Evolutionary conservation across 2,329 filamentous ascomycete species (phyloP).

Genomic region (Endocalyx cinctus): DNA sequence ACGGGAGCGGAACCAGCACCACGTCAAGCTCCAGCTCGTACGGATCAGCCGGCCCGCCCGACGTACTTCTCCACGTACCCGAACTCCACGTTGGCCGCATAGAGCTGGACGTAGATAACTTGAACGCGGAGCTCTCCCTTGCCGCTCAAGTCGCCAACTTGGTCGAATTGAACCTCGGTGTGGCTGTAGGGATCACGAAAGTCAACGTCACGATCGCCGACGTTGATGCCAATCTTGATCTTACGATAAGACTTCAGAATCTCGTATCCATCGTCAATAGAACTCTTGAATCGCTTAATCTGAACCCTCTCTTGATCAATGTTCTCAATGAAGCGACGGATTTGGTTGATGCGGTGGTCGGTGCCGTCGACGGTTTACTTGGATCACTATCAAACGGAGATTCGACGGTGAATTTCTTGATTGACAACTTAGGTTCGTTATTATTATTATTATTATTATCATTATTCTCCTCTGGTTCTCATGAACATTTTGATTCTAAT

Average conservation of each 20-base stretch:
- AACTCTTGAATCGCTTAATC: slow-evolving; percentile 53
- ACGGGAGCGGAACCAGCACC: slow-evolving; percentile 14
- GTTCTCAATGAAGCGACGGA: slow-evolving; percentile 49
- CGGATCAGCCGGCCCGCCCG: slow-evolving; percentile 40
- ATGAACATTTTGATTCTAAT: too few relatives aligned
- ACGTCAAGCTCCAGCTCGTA: slow-evolving; percentile 21
- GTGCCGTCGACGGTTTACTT: slow-evolving; percentile 53
- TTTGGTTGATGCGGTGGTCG: slow-evolving; percentile 49
- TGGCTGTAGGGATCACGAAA: slow-evolving; percentile 42
- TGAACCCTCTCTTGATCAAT: slow-evolving; percentile 57
- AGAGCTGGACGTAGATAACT: slow-evolving; percentile 55
- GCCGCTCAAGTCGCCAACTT: slow-evolving; percentile 56
- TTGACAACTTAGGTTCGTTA: slow-evolving; percentile 59
- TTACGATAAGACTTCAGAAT: slow-evolving; percentile 55
- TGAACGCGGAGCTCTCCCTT: slow-evolving; percentile 55
- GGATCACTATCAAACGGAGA: slow-evolving; percentile 54
- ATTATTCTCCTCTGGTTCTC: too few relatives aligned
- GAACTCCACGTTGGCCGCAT: slow-evolving; percentile 55
- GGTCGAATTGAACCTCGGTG: slow-evolving; percentile 50
- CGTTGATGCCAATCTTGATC: slow-evolving; percentile 53
- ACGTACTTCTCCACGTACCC: slow-evolving; percentile 55
- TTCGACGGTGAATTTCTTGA: slow-evolving; percentile 48
- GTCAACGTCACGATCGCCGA: slow-evolving; percentile 60
- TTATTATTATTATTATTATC: too few relatives aligned
- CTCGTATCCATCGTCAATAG: slow-evolving; percentile 58